Percentiles rank a stretch among this genome's conserved stretches.
phyloP scores from a whole-genome alignment of 352 stramenopile species.

The Globisporangium radiosum region DNA sequence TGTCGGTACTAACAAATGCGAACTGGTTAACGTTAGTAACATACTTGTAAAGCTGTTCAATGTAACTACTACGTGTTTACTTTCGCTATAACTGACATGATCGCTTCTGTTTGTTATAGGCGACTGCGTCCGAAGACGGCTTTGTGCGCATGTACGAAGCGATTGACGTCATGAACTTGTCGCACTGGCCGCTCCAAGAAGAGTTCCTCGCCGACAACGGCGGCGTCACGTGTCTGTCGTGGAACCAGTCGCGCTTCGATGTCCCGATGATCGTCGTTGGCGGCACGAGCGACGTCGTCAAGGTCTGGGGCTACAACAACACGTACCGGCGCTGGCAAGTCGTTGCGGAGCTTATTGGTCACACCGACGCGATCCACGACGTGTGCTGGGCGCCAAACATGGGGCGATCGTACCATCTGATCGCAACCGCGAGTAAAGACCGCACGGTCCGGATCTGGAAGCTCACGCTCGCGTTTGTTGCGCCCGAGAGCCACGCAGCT shows the following conservation, averaged over 20 bases:
- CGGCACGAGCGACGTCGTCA: constrained; percentile 81
- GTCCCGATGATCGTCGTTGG: constrained; percentile 93
- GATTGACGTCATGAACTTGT: constrained; percentile 94
- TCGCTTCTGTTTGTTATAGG: constrained; percentile 26
- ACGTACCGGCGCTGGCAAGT: constrained; percentile 81
- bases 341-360: constrained; percentile 73
- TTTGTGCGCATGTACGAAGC: constrained; percentile 95
- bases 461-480: constrained; percentile 39
- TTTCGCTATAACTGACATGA: too few species aligned
- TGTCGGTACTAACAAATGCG: background rate
- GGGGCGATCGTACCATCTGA: constrained; percentile 88
- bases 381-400: constrained; percentile 96
- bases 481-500: constrained; percentile 33
- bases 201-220: constrained; percentile 80
- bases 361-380: constrained; percentile 90
- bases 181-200: constrained; percentile 91
- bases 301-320: constrained; percentile 91
- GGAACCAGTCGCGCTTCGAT: constrained; percentile 93
- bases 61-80: too few species aligned
- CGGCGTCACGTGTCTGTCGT: constrained; percentile 90
- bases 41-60: too few species aligned
- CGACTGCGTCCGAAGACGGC: constrained; percentile 92
- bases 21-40: background rate
- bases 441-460: constrained; percentile 85
- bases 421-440: constrained; percentile 92